Evolutionary conservation across 306 rosid species (phyloP).

Genomic region (Arachis stenosperma): DNA sequence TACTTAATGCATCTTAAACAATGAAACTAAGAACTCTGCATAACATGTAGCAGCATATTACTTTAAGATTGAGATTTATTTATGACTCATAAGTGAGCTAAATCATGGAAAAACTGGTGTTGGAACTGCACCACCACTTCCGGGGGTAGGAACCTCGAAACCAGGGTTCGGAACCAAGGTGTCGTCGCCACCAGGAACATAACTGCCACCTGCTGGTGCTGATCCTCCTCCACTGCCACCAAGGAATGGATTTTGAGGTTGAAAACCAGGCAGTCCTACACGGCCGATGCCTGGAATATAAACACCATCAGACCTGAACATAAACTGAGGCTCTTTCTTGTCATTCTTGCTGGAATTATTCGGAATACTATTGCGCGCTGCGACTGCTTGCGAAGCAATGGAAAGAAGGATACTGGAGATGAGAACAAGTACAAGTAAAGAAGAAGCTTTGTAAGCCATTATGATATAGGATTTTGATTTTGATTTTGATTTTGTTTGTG

Average conservation of each 20-base stretch:
- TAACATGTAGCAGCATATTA: constrained; percentile 17
- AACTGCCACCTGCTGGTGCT: constrained; percentile 21
- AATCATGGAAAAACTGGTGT: constrained; percentile 46
- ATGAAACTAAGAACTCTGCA: not conserved
- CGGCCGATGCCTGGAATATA: constrained; percentile 63
- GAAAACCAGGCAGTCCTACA: constrained; percentile 32
- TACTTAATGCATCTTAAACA: constrained; percentile 21
- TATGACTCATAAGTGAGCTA: constrained; percentile 2
- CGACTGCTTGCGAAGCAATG: constrained; percentile 43
- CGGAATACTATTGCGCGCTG: constrained; percentile 36
- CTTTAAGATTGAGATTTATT: constrained; percentile 24
- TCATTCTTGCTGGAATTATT: constrained; percentile 40
- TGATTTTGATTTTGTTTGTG: constrained; percentile 18
- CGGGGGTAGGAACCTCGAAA: constrained; percentile 63
- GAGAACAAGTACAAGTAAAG: constrained; percentile 47
- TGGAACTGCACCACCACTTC: constrained; percentile 47
- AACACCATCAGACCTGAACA: constrained; percentile 44
- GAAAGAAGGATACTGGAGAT: constrained; percentile 43
- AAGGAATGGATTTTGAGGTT: constrained; percentile 36
- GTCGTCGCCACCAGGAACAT: constrained; percentile 73
- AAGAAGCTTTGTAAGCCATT: constrained; percentile 56
- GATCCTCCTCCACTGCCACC: constrained; percentile 33
- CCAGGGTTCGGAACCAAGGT: constrained; percentile 74
- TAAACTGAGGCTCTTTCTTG: constrained; percentile 58
- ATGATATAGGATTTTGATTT: not conserved